Base-by-base conservation (phyloP, 2,329 filamentous ascomycete genomes). In the Pseudocercospora eumusae region DNA sequence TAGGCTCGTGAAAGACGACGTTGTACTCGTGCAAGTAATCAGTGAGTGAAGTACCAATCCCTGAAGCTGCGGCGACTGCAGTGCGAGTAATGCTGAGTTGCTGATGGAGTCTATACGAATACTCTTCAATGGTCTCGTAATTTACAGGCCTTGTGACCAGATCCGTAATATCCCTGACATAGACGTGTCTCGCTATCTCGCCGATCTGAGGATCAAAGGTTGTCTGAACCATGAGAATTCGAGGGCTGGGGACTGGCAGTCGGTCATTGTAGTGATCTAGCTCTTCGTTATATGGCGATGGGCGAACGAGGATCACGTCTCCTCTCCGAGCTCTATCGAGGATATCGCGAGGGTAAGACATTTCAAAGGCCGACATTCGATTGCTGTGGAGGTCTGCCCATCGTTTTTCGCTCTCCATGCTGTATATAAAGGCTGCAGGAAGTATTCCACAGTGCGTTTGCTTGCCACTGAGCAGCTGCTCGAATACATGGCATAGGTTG, bases 261-360 rank as follows among this genome's bases (percentile, higher is more conserved):
- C 25, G 47, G 25, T 52, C 25, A 25, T 52, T 25, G 11, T 25
- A 28, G 21, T 52, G 47, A 28, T 52, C 21, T 28, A 52, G 47
- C 47, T 52, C 11, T 27, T 27, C 25, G 8, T 28, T 25, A 18
- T 28, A 25, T 1, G 47, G 47, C 20, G 47, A 52, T 6, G 47
- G 47, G 21, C 47, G 47, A 9, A 52, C 47, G 21, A 52, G 47
- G 23, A 52, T 52, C 25, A 52, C 15, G 23, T 52, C 47, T n/a
- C 47, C 47, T 28, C 21, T 52, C 3, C 11, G 15, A 2, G 47
- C 47, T 52, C 15, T 28, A 11, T 28, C 47, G 20, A 52, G 23
- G 47, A 52, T 52, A 4, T 52, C 21, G 18, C 21, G 44, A 20
- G 44, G 44, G 9, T 47, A 25, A 20, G 44, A 20, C 44, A 47